A percentile compares a stretch with the other conserved stretches of the same genome.
phyloP scores from a whole-genome alignment of 495 filamentous ascomycete genomes.

The Lasiosphaeriaceae sp. region DNA sequence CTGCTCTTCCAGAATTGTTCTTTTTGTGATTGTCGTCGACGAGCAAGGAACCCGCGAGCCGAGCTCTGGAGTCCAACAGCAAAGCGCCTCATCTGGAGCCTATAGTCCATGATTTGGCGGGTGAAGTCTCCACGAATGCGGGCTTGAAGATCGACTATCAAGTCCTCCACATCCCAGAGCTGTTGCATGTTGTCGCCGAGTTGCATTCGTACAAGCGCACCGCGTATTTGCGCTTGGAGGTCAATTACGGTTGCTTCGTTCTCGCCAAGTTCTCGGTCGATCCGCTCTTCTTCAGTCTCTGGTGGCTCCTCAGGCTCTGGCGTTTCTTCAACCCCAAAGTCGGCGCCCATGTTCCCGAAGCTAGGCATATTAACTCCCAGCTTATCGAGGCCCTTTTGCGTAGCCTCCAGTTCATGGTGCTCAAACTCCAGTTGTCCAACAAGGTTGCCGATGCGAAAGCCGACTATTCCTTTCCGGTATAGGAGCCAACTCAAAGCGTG shows the following conservation, averaged over 20 bases:
- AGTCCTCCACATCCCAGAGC: constrained; percentile 84
- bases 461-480: constrained; percentile 88
- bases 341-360: constrained; percentile 93
- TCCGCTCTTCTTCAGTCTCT: constrained; percentile 85
- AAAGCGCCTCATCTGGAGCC: constrained; percentile 73
- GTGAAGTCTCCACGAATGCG: constrained; percentile 67
- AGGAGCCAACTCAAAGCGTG: constrained; percentile 95
- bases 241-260: constrained; percentile 68
- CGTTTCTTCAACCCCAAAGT: constrained; percentile 64
- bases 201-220: constrained; percentile 69
- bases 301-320: constrained; percentile 63
- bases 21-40: constrained; percentile 57
- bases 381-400: constrained; percentile 93
- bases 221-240: constrained; percentile 83
- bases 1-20: constrained; percentile 66
- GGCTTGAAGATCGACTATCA: constrained; percentile 76
- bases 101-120: constrained; percentile 72
- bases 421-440: constrained; percentile 97
- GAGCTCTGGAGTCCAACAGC: constrained; percentile 73
- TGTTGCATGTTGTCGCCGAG: constrained; percentile 81
- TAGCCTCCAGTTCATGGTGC: constrained; percentile 93
- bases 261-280: constrained; percentile 77
- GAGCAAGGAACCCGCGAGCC: constrained; percentile 72
- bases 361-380: constrained; percentile 93
- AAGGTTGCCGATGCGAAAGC: constrained; percentile 96